Conservation (phyloP, 75 land plant genomes). For the Pinus tabuliformis region DNA sequence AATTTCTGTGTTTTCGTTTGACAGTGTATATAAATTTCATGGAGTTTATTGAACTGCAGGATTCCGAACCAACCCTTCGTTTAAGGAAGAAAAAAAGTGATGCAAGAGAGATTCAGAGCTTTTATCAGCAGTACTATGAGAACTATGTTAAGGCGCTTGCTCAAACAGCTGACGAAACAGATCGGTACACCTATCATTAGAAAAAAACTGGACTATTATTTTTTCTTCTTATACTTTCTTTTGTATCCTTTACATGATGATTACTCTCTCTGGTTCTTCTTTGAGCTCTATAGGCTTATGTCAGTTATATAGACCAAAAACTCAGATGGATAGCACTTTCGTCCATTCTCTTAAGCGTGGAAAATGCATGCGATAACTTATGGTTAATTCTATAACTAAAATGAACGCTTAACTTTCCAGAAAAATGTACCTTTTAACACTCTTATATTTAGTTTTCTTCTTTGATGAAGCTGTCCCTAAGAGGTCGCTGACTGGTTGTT, state of each 20-base stretch:
- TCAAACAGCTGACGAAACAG: constrained; percentile 17
- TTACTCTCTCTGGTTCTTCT: background rate
- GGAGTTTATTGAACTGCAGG: constrained; percentile 35
- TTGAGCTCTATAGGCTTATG: background rate
- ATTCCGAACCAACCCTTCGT: constrained; percentile 41
- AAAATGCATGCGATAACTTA: too few species aligned
- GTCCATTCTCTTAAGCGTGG: too few species aligned
- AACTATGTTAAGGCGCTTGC: constrained; percentile 43
- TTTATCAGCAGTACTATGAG: constrained; percentile 54
- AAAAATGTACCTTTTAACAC: background rate
- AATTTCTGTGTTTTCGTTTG: too few species aligned
- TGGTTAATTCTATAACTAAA: too few species aligned
- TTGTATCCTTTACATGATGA: background rate
- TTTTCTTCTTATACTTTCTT: background rate
- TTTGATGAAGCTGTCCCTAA: background rate
- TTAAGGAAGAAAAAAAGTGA: constrained; percentile 59
- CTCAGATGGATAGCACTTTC: too few species aligned
- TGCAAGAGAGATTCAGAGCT: constrained; percentile 66
- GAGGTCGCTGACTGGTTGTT: too few species aligned
- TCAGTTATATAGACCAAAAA: too few species aligned
- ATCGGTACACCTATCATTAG: constrained; percentile 35
- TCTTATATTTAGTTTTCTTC: background rate
- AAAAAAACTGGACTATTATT: too few species aligned
- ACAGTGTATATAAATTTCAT: too few species aligned
- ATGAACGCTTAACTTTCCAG: constrained; percentile 4